phyloP scores from a whole-genome alignment of 257 asterid species.

The Jacaranda mimosifolia region DNA sequence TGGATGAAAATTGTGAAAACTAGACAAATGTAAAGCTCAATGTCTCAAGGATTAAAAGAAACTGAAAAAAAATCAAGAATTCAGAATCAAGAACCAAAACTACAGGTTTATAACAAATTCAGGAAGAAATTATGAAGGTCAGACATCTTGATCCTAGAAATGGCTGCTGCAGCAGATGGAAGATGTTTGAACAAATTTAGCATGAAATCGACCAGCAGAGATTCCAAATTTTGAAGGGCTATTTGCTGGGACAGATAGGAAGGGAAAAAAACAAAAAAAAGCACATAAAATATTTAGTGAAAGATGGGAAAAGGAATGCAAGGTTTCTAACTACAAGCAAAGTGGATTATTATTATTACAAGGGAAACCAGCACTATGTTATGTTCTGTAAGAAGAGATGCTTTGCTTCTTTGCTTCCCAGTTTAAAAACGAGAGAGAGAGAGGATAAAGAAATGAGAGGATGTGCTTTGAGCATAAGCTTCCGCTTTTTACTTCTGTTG shows the following conservation, averaged over 20 bases:
- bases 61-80: too few relatives aligned
- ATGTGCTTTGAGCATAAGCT: constrained; percentile 72
- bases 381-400: constrained; percentile 59
- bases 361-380: constrained; percentile 58
- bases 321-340: constrained; percentile 77
- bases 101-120: too few relatives aligned
- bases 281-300: constrained; percentile 16
- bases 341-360: constrained; percentile 70
- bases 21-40: too few relatives aligned
- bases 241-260: constrained; percentile 44
- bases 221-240: constrained; percentile 61
- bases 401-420: constrained; percentile 65
- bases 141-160: neutral
- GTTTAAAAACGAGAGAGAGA: constrained; percentile 32
- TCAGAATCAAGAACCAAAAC: too few relatives aligned
- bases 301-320: constrained; percentile 46
- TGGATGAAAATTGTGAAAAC: too few relatives aligned
- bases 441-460: constrained; percentile 29
- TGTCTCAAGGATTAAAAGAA: too few relatives aligned
- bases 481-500: constrained; percentile 47
- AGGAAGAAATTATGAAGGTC: too few relatives aligned
- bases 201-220: constrained; percentile 50
- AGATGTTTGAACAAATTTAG: constrained; percentile 25
- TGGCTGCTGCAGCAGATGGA: constrained; percentile 24
- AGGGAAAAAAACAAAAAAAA: neutral